Evolutionary conservation across 2,329 filamentous ascomycete species (phyloP).

Genomic region (Diaporthe caulivora): DNA sequence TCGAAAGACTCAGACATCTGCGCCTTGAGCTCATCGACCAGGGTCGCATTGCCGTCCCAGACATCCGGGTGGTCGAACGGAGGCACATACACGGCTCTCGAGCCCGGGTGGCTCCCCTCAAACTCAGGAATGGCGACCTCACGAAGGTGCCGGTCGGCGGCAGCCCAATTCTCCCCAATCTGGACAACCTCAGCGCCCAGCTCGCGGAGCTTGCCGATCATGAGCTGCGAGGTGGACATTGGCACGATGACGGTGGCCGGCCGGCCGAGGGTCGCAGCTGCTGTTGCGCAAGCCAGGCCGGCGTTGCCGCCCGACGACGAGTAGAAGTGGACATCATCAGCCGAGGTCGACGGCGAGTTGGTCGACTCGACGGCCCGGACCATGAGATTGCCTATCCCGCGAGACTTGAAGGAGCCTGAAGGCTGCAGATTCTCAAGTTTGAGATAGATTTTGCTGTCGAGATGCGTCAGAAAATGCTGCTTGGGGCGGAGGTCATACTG

Average conservation of each 20-base stretch:
- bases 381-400: slow-evolving; percentile 80
- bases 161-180: slow-evolving; percentile 74
- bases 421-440: slow-evolving; percentile 88
- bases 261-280: slow-evolving; percentile 71
- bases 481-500: slow-evolving; percentile 44
- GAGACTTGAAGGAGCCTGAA: slow-evolving; percentile 86
- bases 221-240: slow-evolving; percentile 70
- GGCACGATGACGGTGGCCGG: slow-evolving; percentile 81
- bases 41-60: slow-evolving; percentile 72
- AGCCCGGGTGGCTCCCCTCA: slow-evolving; percentile 52
- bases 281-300: slow-evolving; percentile 82
- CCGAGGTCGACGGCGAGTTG: slow-evolving; percentile 46
- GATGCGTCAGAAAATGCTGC: background rate
- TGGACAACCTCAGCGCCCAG: slow-evolving; percentile 77
- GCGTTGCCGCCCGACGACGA: slow-evolving; percentile 83
- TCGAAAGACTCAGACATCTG: slow-evolving; percentile 47
- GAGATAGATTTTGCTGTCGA: slow-evolving; percentile 77
- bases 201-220: slow-evolving; percentile 75
- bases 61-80: slow-evolving; percentile 76
- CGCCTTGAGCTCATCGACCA: slow-evolving; percentile 61
- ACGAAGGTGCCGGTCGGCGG: slow-evolving; percentile 75
- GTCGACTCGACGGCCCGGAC: slow-evolving; percentile 57
- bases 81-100: slow-evolving; percentile 69
- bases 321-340: slow-evolving; percentile 72
- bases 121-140: slow-evolving; percentile 55